These are phyloP conservation scores for Tinospora cordifolia DNA, from an alignment of 164 flowering plant genomes.

Conservation along the genomic window DNA sequence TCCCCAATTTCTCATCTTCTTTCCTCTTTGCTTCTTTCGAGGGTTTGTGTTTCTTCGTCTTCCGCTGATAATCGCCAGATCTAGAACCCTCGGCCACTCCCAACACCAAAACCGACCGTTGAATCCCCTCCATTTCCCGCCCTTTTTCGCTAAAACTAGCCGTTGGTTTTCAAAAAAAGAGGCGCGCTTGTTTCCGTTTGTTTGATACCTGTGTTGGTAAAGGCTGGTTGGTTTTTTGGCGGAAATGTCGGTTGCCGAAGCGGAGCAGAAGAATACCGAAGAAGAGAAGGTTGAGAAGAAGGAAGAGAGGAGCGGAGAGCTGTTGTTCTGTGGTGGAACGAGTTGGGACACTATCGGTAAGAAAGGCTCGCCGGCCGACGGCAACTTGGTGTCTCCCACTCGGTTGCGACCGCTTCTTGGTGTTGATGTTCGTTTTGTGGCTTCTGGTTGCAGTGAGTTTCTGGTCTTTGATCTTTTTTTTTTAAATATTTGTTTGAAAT, in stretches of 20 bases:
- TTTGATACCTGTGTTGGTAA: not conserved
- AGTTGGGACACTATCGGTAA: slow-evolving; percentile 69
- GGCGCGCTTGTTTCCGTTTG: slow-evolving; percentile 21
- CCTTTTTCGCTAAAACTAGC: slow-evolving; percentile 20
- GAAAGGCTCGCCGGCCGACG: slow-evolving; percentile 29
- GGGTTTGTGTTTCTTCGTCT: slow-evolving; percentile 21
- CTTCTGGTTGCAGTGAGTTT: slow-evolving; percentile 69
- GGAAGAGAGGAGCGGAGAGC: slow-evolving; percentile 60
- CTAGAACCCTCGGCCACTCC: slow-evolving; percentile 14
- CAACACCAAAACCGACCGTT: not conserved
- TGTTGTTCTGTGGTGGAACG: slow-evolving; percentile 81
- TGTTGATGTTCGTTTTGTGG: slow-evolving; percentile 67
- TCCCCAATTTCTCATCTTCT: not conserved
- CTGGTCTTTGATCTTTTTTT: not conserved
- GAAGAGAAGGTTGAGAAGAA: slow-evolving; percentile 29
- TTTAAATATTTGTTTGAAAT: slow-evolving; percentile 5
- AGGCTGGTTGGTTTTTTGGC: slow-evolving; percentile 2
- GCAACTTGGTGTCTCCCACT: slow-evolving; percentile 71
- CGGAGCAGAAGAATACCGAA: slow-evolving; percentile 29
- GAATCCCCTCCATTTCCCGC: slow-evolving; percentile 11
- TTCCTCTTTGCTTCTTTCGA: slow-evolving; percentile 13
- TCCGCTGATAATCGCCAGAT: not conserved
- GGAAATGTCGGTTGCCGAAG: slow-evolving; percentile 33
- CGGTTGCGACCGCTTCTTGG: slow-evolving; percentile 76
- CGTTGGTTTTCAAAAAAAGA: no score